Base-by-base conservation (phyloP, 371 early-diverging fungal genomes). In the Mucor circinelloides region DNA sequence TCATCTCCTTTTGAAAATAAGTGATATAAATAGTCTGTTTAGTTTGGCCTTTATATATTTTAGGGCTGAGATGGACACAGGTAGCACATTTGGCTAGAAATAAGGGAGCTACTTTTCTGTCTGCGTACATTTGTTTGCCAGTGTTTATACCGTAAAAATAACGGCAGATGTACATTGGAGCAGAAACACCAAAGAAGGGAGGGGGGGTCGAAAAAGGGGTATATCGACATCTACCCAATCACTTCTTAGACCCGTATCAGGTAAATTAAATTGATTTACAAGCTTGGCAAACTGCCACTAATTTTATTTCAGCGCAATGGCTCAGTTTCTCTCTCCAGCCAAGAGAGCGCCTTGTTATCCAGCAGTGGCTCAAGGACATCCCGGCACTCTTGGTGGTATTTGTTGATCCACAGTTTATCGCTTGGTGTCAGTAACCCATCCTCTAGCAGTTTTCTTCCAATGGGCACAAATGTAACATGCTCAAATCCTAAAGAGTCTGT, bases 401-500 rank as follows among this genome's bases (percentile, higher is more conserved):
- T 65, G 72, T 98, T 93, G 42, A 98, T 74, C 97, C 97, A 97
- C 55, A 85, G 73, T 10, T 76, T 76, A 75, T 97, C 96, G 28
- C 75, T 76, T 19, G 74, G 70, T 19, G 83, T 84, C 58, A 98
- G 66, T 60, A 98, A 66, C 1, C 63, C 48, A 6, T 57, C 57
- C 10, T 92, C 89, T 19, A 98, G 81, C 61, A 98, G 82, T 66
- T 88, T 89, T 60, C 84, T 79, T 50, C 91, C 90, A 40, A 94
- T 86, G 6, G 95, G 97, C 0, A 91, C 93, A 75, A 95, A 73
- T 4, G 98, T 98, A 6, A 97, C 87, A 67, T 93, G 91, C 77
- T 98, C 97, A 81, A 98, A 97, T 3, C 89, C 94, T 56, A 93
- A 82, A 61, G 87, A 96, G 2, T 85, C 87, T 15, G 79, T 70